These are phyloP conservation scores for Moesziomyces globuligerus DNA, from an alignment of 1,284 basidiomycete genomes.

Conservation along the genomic window DNA sequence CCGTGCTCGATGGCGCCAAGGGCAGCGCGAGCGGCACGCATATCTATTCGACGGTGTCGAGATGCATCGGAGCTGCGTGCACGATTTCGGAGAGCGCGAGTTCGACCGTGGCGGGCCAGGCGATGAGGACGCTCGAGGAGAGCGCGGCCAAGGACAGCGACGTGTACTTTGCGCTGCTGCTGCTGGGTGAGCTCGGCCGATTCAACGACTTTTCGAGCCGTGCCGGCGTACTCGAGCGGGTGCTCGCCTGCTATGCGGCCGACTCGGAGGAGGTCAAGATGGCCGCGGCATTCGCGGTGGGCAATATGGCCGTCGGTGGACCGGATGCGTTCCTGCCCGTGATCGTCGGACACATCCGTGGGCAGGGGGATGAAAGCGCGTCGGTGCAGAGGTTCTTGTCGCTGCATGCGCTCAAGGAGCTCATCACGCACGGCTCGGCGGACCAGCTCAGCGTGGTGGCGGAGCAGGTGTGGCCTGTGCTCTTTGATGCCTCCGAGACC, in stretches of 20 bases:
- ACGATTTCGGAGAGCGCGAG: slow-evolving; percentile 31
- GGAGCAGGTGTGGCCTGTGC: slow-evolving; percentile 86
- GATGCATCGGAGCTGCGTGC: slow-evolving; percentile 57
- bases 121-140: slow-evolving; percentile 21
- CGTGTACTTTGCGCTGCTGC: slow-evolving; percentile 49
- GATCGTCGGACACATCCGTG: slow-evolving; percentile 80
- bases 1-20: slow-evolving; percentile 31
- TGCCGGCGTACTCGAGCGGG: slow-evolving; percentile 39
- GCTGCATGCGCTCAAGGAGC: slow-evolving; percentile 92
- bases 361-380: slow-evolving; percentile 68
- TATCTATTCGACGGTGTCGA: slow-evolving; percentile 49
- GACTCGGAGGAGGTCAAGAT: slow-evolving; percentile 58
- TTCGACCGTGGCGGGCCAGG: slow-evolving; percentile 27
- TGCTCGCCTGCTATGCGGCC: slow-evolving; percentile 32
- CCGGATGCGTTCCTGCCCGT: slow-evolving; percentile 83
- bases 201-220: slow-evolving; percentile 50
- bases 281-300: slow-evolving; percentile 69
- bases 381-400: slow-evolving; percentile 72
- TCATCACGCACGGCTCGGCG: slow-evolving; percentile 87
- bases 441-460: slow-evolving; percentile 84
- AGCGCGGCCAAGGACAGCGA: slow-evolving; percentile 45
- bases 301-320: slow-evolving; percentile 93
- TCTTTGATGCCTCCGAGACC: slow-evolving; percentile 63
- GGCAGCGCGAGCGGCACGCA: slow-evolving; percentile 32
- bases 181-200: slow-evolving; percentile 58